Evolutionary conservation across 495 filamentous ascomycete species (phyloP).

Genomic region (Neurospora terricola): DNA sequence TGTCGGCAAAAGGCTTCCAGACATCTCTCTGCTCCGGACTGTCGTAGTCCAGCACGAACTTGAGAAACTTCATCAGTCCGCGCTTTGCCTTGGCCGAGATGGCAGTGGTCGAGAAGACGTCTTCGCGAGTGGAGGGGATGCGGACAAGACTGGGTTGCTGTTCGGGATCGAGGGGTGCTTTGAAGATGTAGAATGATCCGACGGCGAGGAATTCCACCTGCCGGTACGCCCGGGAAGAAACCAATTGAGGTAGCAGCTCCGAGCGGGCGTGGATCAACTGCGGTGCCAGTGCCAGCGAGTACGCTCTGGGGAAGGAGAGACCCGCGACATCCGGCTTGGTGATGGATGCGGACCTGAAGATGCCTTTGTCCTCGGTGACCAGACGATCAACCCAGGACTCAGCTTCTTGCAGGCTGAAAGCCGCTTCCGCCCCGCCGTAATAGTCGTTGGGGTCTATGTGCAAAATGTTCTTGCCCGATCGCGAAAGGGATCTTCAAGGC

Average conservation of each 20-base stretch:
- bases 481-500: slow-evolving; percentile 71
- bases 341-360: slow-evolving; percentile 19
- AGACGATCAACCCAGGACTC: slow-evolving; percentile 52
- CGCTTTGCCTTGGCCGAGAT: slow-evolving; percentile 72
- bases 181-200: slow-evolving; percentile 83
- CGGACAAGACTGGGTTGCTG: slow-evolving; percentile 37
- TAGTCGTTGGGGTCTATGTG: slow-evolving; percentile 81
- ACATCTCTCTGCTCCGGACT: slow-evolving; percentile 38
- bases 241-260: slow-evolving; percentile 60
- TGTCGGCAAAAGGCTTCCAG: slow-evolving; percentile 25
- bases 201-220: slow-evolving; percentile 92
- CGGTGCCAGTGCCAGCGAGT: slow-evolving; percentile 76
- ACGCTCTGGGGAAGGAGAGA: slow-evolving; percentile 60
- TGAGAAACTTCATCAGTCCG: slow-evolving; percentile 78
- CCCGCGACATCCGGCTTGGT: slow-evolving; percentile 19
- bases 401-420: slow-evolving; percentile 76
- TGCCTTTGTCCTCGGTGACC: slow-evolving; percentile 1
- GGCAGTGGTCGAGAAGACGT: slow-evolving; percentile 64
- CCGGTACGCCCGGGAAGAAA: slow-evolving; percentile 77
- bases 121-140: slow-evolving; percentile 78
- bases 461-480: slow-evolving; percentile 83
- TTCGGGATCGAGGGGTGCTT: slow-evolving; percentile 15
- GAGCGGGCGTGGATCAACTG: slow-evolving; percentile 81
- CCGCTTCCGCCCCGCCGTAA: slow-evolving; percentile 81
- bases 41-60: slow-evolving; percentile 58